phyloP scores from a whole-genome alignment of 1,139 yeast genomes.

The Yamadazyma friedrichii region DNA sequence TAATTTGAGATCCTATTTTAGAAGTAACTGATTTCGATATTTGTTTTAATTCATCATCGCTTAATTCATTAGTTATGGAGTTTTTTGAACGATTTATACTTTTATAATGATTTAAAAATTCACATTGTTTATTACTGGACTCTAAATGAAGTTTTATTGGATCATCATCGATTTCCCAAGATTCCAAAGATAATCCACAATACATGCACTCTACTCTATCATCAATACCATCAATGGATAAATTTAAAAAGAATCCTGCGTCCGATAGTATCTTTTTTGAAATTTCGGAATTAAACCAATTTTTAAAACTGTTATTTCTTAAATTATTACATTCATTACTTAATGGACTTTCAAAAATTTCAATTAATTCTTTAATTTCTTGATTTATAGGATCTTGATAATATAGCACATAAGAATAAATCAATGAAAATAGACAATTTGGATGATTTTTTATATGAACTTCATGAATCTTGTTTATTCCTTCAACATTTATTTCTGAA shows the following conservation, averaged over 20 bases:
- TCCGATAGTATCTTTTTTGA: conserved; percentile 42
- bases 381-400: background rate
- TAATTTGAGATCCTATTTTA: conserved; percentile 1
- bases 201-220: conserved; percentile 73
- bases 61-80: background rate
- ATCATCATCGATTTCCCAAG: conserved; percentile 70
- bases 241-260: conserved; percentile 56
- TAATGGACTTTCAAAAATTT: conserved; percentile 28
- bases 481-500: conserved; percentile 37
- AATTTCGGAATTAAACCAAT: conserved; percentile 32
- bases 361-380: conserved; percentile 1
- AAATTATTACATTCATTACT: conserved; percentile 33
- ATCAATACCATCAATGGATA: conserved; percentile 40
- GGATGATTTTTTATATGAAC: conserved; percentile 50
- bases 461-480: conserved; percentile 29
- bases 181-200: conserved; percentile 66
- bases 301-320: conserved; percentile 50
- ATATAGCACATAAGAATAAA: conserved; percentile 16
- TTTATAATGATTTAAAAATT: conserved; percentile 2
- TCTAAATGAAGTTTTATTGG: conserved; percentile 53
- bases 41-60: background rate
- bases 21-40: conserved; percentile 2
- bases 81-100: too few relatives aligned
- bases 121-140: conserved; percentile 1
- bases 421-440: conserved; percentile 44